Conservation (phyloP, 1,284 basidiomycete genomes). For the Neonothopanus nambi region DNA sequence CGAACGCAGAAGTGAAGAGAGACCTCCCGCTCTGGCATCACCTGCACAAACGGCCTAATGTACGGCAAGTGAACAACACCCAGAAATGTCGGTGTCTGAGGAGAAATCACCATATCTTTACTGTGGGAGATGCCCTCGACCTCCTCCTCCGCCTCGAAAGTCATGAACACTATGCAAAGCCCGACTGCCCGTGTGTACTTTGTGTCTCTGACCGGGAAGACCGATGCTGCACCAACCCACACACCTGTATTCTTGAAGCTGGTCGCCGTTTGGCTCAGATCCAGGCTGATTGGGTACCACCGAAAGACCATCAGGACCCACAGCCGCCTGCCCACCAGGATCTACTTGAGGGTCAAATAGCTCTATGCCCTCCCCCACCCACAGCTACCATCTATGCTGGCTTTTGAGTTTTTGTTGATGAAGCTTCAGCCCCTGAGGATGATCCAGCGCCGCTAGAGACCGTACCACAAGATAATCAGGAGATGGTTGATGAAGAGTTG, state of each 20-base stretch:
- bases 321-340: too few relatives aligned
- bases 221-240: not conserved
- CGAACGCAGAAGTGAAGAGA: not conserved
- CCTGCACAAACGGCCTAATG: not conserved
- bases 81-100: constrained; percentile 2
- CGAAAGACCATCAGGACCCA: too few relatives aligned
- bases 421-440: too few relatives aligned
- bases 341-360: too few relatives aligned
- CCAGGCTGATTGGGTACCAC: not conserved
- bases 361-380: too few relatives aligned
- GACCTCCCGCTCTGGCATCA: constrained; percentile 28
- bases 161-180: not conserved
- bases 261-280: not conserved
- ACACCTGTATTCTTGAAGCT: not conserved
- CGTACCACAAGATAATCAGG: too few relatives aligned
- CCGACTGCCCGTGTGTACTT: not conserved
- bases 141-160: not conserved
- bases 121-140: not conserved
- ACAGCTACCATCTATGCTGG: too few relatives aligned
- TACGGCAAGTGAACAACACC: constrained; percentile 4
- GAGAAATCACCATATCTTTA: not conserved
- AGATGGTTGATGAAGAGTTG: too few relatives aligned
- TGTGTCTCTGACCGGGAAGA: not conserved
- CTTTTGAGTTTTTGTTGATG: too few relatives aligned
- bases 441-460: too few relatives aligned